Evolutionary conservation across 441 rosid species (phyloP).

Genomic region (Gossypium laxum): DNA sequence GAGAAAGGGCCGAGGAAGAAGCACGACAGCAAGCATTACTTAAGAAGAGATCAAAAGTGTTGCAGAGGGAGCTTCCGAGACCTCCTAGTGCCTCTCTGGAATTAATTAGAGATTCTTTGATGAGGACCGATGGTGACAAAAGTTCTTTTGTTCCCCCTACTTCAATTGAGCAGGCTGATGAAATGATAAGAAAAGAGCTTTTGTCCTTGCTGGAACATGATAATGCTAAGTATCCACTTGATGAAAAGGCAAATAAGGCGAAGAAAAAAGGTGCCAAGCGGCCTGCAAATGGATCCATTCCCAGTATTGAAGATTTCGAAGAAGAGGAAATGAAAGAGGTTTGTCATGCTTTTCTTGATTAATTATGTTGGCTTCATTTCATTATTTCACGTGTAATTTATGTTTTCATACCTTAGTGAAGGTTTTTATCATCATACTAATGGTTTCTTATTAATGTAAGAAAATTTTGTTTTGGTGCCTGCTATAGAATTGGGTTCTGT

Average conservation of each 20-base stretch:
- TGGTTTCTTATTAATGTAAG: background rate
- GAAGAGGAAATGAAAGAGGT: conserved; percentile 74
- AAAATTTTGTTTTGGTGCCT: background rate
- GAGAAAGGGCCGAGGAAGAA: conserved; percentile 92
- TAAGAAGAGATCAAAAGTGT: conserved; percentile 89
- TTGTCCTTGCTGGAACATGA: conserved; percentile 72
- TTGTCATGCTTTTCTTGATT: conserved; percentile 12
- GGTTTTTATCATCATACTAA: background rate
- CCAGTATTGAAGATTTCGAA: conserved; percentile 67
- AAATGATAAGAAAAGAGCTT: conserved; percentile 76
- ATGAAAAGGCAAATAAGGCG: conserved; percentile 53
- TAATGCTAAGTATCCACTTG: conserved; percentile 92
- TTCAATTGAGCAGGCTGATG: conserved; percentile 74
- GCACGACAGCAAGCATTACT: conserved; percentile 72
- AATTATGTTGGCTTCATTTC: background rate
- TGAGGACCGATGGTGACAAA: conserved; percentile 76
- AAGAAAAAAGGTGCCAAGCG: conserved; percentile 73
- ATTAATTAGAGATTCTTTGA: conserved; percentile 65
- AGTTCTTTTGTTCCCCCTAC: conserved; percentile 92
- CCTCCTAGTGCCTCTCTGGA: conserved; percentile 86
- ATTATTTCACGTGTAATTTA: background rate
- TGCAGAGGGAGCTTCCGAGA: conserved; percentile 94
- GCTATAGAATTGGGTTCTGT: background rate
- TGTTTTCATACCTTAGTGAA: background rate
- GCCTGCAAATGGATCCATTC: conserved; percentile 45